Evolutionary conservation across 139 green algal genomes (phyloP), one percentile per base, ranked within the genome.

Genomic region (Ettlia oleoabundans): DNA sequence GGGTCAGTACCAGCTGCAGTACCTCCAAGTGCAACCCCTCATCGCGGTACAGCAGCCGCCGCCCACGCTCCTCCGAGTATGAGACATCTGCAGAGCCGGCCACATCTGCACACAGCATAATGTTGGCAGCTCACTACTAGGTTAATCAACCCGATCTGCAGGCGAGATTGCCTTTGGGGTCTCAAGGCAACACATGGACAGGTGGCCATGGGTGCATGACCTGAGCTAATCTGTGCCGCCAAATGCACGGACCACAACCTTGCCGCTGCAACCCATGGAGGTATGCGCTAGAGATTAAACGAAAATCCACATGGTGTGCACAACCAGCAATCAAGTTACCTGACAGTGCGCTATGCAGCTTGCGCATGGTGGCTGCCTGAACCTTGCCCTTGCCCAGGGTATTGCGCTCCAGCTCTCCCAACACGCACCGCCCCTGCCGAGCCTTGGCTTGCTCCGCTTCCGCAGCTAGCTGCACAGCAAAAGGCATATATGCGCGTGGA

Each of bases 1-100:
- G 82, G 19, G 86, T 81, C 40, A 94, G 63, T 38, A 94, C 78
- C 38, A 91, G n/a, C 75, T 89, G 79, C 47, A 94, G 72, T 53
- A 89, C 71, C 61, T 81, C 55, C 21, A 91, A 18, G 82, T 92
- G 91, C 38, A 91, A 83, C 0, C 52, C 64, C 28, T 61, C 65
- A 70, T 93, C 80, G 13, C 52, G 32, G 66, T 90, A 92, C 62
- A 92, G 66, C 69, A 80, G 53, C 64, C 88, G 72, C 42, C 26
- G n/a, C n/a, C 32, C 19, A 21, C 86, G 62, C 65, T 92, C 81
- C 40, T 86, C 77, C 0, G 2, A 22, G 71, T 88, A 91, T 1
- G 82, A 80, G 37, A 87, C 41, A 32, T 78, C 55, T 3, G 13
- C 58, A 24, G 43, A 22, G 9, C 33, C 30, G 43, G 71, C 38